Evolutionary conservation across 1,139 yeast species (phyloP).

Genomic region (Scheffersomyces quercinus): DNA sequence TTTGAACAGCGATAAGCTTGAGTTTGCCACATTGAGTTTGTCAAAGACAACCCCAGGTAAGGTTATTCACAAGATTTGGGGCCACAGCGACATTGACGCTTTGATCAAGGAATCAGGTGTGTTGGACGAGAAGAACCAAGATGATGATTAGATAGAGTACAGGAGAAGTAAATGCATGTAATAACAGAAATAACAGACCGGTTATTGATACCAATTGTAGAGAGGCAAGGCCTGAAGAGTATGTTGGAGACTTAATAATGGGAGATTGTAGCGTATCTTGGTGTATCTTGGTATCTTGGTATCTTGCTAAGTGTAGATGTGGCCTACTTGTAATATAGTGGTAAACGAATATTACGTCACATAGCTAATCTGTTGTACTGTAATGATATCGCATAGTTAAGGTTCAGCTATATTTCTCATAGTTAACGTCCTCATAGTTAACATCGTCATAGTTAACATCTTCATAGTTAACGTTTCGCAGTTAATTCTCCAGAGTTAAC

Average conservation of each 20-base stretch:
- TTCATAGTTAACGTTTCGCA: too few relatives aligned
- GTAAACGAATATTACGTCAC: too few relatives aligned
- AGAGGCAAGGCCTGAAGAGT: background rate
- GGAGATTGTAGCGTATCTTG: too few relatives aligned
- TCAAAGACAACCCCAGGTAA: constrained; percentile 50
- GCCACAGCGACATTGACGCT: constrained; percentile 70
- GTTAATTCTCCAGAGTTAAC: too few relatives aligned
- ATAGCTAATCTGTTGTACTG: too few relatives aligned
- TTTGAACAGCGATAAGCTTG: constrained; percentile 83
- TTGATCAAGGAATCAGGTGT: constrained; percentile 77
- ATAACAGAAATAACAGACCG: background rate
- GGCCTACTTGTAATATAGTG: too few relatives aligned
- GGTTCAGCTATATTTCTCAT: too few relatives aligned
- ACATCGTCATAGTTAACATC: too few relatives aligned
- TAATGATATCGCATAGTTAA: too few relatives aligned
- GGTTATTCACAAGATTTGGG: constrained; percentile 74
- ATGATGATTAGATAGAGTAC: constrained; percentile 7
- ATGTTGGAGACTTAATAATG: background rate
- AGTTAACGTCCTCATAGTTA: too few relatives aligned
- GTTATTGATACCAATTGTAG: background rate
- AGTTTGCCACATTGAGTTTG: constrained; percentile 73
- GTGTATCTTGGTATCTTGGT: too few relatives aligned
- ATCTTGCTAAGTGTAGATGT: too few relatives aligned
- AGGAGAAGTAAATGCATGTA: background rate
- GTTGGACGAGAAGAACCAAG: constrained; percentile 42